Percentiles rank a stretch among this genome's conserved stretches.
Evolutionary conservation across 2,329 filamentous ascomycete species (phyloP).

Genomic region (Fonsecaea erecta): DNA sequence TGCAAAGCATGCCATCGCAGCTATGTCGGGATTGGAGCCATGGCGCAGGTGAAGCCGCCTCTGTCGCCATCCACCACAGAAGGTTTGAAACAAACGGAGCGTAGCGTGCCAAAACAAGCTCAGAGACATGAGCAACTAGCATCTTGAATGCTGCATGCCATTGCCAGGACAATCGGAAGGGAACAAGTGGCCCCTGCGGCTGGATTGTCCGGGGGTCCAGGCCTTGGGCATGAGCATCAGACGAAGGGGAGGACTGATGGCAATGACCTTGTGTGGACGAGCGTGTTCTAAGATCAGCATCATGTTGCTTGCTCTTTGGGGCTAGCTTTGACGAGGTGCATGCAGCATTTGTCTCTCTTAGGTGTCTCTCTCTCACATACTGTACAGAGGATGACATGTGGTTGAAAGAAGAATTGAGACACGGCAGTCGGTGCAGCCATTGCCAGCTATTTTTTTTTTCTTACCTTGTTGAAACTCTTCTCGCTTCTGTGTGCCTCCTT

Average conservation of each 20-base stretch:
- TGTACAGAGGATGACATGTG: slow-evolving; percentile 5
- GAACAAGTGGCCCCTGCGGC: neutral
- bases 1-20: slow-evolving; percentile 20
- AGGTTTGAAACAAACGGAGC: slow-evolving; percentile 16
- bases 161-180: slow-evolving; percentile 5
- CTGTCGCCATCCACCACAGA: slow-evolving; percentile 14
- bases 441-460: neutral
- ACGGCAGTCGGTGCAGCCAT: neutral
- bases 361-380: neutral
- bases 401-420: neutral
- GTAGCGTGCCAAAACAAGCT: slow-evolving; percentile 16
- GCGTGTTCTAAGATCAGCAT: neutral
- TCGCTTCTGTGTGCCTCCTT: neutral
- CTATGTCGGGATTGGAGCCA: slow-evolving; percentile 2
- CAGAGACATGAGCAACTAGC: slow-evolving; percentile 4
- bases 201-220: neutral
- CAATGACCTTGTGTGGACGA: neutral
- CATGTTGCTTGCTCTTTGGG: neutral
- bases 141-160: slow-evolving; percentile 23
- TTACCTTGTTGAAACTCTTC: too few species aligned
- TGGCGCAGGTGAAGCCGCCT: slow-evolving; percentile 2
- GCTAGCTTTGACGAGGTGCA: neutral
- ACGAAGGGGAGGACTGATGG: neutral
- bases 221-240: neutral
- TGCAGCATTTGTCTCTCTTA: neutral